Conservation (phyloP, 805 yeast species). For the Ogataea nakhonphanomensis region DNA sequence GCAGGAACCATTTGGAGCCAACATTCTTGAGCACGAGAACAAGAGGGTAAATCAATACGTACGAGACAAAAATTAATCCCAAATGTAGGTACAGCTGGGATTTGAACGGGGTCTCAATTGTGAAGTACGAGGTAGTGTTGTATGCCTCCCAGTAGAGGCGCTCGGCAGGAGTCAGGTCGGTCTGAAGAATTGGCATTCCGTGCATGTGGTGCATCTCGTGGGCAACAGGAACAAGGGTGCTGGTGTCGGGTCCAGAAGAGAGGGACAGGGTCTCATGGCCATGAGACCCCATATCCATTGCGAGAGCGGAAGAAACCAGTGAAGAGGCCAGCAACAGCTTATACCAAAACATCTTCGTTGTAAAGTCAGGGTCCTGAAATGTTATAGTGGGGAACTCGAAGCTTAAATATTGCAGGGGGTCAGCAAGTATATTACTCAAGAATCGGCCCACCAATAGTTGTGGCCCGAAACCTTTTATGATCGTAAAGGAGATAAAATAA, state of each 20-base stretch:
- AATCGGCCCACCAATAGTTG: neutral
- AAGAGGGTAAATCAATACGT: conserved; percentile 63
- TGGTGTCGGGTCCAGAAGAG: neutral
- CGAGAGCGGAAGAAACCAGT: conserved; percentile 3
- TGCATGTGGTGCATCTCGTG: conserved; percentile 51
- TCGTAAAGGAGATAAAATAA: no score
- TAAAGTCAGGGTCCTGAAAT: neutral
- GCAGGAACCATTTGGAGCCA: conserved; percentile 55
- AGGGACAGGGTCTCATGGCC: neutral
- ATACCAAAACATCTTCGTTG: neutral
- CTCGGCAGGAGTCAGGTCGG: conserved; percentile 68
- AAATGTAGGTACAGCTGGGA: conserved; percentile 56
- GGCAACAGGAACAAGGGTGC: conserved; percentile 38
- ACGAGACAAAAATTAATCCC: conserved; percentile 38
- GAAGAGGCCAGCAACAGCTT: neutral
- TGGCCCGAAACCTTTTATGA: neutral
- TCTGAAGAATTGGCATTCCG: conserved; percentile 71
- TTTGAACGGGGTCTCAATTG: conserved; percentile 46
- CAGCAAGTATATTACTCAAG: neutral
- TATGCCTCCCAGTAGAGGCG: conserved; percentile 73
- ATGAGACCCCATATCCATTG: conserved; percentile 12
- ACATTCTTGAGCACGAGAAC: conserved; percentile 61
- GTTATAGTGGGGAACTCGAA: neutral
- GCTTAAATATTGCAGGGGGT: neutral
- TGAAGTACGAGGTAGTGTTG: conserved; percentile 73